phyloP scores from a whole-genome alignment of 2,329 filamentous ascomycete genomes.

The Talaromyces sp. region DNA sequence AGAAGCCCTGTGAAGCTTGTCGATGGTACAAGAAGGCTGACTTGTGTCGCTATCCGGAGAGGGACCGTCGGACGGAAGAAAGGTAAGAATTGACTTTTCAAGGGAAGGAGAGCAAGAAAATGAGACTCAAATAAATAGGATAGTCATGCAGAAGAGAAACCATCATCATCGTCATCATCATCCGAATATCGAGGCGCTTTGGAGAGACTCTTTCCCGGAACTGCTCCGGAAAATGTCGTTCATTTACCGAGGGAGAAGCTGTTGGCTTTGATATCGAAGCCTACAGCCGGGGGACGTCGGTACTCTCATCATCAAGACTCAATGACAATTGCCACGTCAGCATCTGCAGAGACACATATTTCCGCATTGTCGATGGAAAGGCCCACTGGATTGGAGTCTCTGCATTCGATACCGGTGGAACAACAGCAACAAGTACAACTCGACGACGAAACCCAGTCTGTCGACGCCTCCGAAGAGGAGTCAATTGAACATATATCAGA shows the following conservation, averaged over 20 bases:
- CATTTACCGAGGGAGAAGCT: constrained; percentile 27
- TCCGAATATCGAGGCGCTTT: constrained; percentile 60
- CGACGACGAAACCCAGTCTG: constrained; percentile 40
- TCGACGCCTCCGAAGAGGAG: constrained; percentile 44
- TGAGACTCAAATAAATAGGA: neutral
- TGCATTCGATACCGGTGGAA: constrained; percentile 61
- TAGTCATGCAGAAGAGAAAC: constrained; percentile 51
- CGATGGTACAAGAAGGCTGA: constrained; percentile 75
- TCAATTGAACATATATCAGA: constrained; percentile 61
- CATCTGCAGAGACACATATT: constrained; percentile 40
- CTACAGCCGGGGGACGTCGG: neutral
- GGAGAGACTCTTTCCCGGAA: constrained; percentile 58
- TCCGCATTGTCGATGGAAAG: constrained; percentile 44
- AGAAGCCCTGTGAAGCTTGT: constrained; percentile 76
- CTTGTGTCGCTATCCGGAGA: constrained; percentile 74
- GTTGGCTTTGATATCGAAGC: neutral
- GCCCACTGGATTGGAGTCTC: constrained; percentile 49
- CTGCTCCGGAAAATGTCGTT: constrained; percentile 49
- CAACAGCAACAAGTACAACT: constrained; percentile 42
- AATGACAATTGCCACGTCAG: constrained; percentile 53
- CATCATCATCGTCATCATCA: constrained; percentile 57
- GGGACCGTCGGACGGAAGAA: constrained; percentile 29
- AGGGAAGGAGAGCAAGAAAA: neutral
- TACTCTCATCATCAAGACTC: constrained; percentile 1
- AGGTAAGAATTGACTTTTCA: neutral